These are phyloP conservation scores for Apiospora phragmitis DNA, from an alignment of 2,329 filamentous ascomycete genomes.

Conservation along the genomic window DNA sequence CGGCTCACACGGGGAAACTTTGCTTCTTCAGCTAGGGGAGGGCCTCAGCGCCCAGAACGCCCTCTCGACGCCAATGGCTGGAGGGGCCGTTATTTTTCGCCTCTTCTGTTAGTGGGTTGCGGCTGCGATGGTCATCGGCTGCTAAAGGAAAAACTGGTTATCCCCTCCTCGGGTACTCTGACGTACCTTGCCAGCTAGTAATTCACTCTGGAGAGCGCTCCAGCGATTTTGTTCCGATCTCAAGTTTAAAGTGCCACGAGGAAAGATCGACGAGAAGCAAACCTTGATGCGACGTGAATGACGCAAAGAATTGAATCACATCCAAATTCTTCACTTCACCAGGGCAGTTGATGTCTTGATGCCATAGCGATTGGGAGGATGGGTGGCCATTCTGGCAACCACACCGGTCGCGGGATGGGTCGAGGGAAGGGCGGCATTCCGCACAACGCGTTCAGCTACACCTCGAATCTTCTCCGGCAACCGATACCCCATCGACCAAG, in stretches of 20 bases:
- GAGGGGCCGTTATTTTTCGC: not conserved
- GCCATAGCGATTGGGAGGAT: not conserved
- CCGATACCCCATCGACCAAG: slow-evolving; percentile 5
- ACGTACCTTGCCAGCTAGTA: not conserved
- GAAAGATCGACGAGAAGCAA: not conserved
- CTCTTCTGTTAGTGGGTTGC: not conserved
- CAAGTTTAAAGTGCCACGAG: not conserved
- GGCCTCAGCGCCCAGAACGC: too few relatives aligned
- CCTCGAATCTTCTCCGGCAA: not conserved
- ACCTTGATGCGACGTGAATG: not conserved
- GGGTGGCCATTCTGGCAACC: not conserved
- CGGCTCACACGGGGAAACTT: not conserved
- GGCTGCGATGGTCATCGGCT: not conserved
- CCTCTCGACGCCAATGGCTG: not conserved
- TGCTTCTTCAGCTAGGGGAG: not conserved
- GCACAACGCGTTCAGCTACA: not conserved
- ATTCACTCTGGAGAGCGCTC: not conserved
- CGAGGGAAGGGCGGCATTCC: not conserved
- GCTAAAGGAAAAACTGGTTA: not conserved
- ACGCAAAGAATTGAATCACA: not conserved
- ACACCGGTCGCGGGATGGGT: not conserved
- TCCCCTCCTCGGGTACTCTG: not conserved
- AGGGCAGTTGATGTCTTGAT: not conserved
- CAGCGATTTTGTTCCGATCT: not conserved
- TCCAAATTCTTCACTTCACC: not conserved